phyloP scores from a whole-genome alignment of 2,329 filamentous ascomycete genomes.

The Ascochyta fabae region DNA sequence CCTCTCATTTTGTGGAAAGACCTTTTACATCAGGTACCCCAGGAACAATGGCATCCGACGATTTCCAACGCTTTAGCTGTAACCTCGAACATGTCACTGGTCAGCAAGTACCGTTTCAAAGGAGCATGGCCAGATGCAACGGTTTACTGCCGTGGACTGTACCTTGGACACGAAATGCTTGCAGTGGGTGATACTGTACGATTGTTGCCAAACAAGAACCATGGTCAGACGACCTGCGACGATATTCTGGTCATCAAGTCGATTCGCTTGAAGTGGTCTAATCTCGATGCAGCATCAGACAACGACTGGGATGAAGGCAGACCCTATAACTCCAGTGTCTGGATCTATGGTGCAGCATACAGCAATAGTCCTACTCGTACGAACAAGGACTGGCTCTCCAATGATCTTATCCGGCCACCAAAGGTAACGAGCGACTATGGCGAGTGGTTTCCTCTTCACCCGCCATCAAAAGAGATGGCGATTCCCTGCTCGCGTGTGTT shows the following conservation, averaged over 20 bases:
- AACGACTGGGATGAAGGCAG: conserved; percentile 55
- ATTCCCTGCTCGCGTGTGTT: conserved; percentile 61
- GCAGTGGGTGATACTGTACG: conserved; percentile 62
- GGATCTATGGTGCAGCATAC: conserved; percentile 59
- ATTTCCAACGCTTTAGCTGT: conserved; percentile 61
- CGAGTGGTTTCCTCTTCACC: conserved; percentile 59
- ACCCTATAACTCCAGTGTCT: conserved; percentile 56
- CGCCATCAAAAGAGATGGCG: conserved; percentile 49
- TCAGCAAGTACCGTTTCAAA: conserved; percentile 60
- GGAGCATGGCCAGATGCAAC: conserved; percentile 62
- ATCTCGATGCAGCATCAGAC: conserved; percentile 56
- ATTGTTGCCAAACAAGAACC: conserved; percentile 43
- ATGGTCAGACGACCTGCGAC: conserved; percentile 41
- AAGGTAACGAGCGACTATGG: conserved; percentile 51
- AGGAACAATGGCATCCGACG: conserved; percentile 57
- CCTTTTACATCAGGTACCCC: conserved; percentile 52
- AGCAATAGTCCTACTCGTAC: conserved; percentile 46
- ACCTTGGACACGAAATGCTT: conserved; percentile 63
- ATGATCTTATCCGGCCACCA: conserved; percentile 24
- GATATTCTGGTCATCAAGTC: conserved; percentile 63
- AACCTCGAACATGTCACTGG: conserved; percentile 60
- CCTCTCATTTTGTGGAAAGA: conserved; percentile 63
- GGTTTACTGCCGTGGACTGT: conserved; percentile 62
- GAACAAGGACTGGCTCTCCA: conserved; percentile 32
- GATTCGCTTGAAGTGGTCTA: conserved; percentile 58